These are phyloP conservation scores for Gremmenia infestans DNA, from an alignment of 2,329 filamentous ascomycete genomes.

Conservation along the genomic window DNA sequence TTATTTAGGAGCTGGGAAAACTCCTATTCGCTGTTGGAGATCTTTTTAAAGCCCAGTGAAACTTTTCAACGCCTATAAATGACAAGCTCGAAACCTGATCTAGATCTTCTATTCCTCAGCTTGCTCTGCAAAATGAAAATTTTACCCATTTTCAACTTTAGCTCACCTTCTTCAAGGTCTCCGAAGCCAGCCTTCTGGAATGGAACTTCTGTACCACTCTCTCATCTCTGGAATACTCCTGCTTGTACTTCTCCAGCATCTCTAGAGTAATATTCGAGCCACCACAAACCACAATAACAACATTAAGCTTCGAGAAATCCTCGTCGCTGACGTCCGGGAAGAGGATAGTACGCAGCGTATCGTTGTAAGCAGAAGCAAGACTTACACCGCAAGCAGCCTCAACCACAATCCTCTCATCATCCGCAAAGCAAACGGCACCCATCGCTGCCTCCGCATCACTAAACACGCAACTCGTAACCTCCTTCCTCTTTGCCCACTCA, in stretches of 20 bases:
- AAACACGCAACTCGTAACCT: conserved; percentile 37
- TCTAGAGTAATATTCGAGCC: conserved; percentile 62
- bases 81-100: too few species aligned
- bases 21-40: too few species aligned
- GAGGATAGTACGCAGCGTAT: conserved; percentile 55
- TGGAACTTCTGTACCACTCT: conserved; percentile 3
- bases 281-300: conserved; percentile 84
- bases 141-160: background rate
- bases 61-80: too few species aligned
- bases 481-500: conserved; percentile 45
- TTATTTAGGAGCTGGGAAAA: too few species aligned
- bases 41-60: too few species aligned
- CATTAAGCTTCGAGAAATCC: conserved; percentile 60
- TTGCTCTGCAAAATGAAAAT: background rate
- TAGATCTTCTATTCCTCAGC: too few species aligned
- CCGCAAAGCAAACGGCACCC: conserved; percentile 70
- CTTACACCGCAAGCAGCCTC: conserved; percentile 84
- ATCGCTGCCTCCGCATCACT: conserved; percentile 74
- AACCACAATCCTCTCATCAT: conserved; percentile 76
- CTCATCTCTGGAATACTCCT: conserved; percentile 13
- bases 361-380: conserved; percentile 63
- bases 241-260: conserved; percentile 52
- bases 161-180: background rate
- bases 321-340: conserved; percentile 47
- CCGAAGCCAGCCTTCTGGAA: background rate